Percentiles rank a stretch among this genome's conserved stretches.
Conservation (phyloP, 768 basidiomycete species). For the Collybiopsis luxurians region DNA sequence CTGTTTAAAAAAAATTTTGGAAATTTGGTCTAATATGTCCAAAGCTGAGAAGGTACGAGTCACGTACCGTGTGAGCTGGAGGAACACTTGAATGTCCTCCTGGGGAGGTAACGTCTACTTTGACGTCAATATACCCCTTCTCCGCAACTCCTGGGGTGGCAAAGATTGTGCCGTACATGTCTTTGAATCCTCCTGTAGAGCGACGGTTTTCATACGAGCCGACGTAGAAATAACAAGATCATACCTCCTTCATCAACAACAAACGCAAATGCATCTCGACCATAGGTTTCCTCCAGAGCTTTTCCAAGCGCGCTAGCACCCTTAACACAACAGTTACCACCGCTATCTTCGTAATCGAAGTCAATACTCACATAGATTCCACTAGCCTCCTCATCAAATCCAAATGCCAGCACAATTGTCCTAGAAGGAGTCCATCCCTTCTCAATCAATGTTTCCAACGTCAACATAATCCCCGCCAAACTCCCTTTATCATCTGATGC, state of each 20-base stretch:
- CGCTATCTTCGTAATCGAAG: background rate
- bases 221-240: background rate
- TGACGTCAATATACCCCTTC: conserved; percentile 47
- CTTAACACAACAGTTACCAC: conserved; percentile 17
- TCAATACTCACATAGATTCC: conserved; percentile 25
- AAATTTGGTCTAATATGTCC: background rate
- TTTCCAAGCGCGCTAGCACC: conserved; percentile 35
- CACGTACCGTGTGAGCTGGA: conserved; percentile 51
- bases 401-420: conserved; percentile 21
- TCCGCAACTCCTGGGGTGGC: conserved; percentile 47
- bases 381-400: conserved; percentile 55
- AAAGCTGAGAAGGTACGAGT: conserved; percentile 1
- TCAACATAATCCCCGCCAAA: conserved; percentile 35
- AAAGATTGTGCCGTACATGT: conserved; percentile 32
- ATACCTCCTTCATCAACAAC: conserved; percentile 61
- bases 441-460: conserved; percentile 12
- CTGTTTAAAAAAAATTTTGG: too few relatives aligned
- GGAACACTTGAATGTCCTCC: conserved; percentile 71
- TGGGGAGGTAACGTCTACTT: conserved; percentile 42
- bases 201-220: too few relatives aligned
- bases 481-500: conserved; percentile 53
- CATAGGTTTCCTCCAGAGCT: conserved; percentile 47
- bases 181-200: conserved; percentile 13
- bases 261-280: conserved; percentile 52
- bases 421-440: conserved; percentile 19